Percentiles rank a stretch among this genome's conserved stretches.
phyloP scores from a whole-genome alignment of 768 basidiomycete genomes.

The Galerina sulciceps region DNA sequence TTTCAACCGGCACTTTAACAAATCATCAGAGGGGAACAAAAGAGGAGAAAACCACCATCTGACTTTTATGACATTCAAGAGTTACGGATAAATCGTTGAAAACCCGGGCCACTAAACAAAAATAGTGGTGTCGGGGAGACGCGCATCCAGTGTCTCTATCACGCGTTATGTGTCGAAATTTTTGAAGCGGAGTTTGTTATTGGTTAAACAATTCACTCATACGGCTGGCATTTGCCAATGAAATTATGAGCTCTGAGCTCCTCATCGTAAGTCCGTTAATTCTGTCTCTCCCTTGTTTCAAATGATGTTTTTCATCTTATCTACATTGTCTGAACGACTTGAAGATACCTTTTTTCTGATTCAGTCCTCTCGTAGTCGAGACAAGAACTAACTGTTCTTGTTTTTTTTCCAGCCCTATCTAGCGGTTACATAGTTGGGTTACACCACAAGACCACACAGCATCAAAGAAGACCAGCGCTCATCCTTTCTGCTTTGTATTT shows the following conservation, averaged over 20 bases:
- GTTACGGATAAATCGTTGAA: not conserved
- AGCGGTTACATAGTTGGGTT: not conserved
- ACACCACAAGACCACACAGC: not conserved
- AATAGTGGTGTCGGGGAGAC: not conserved
- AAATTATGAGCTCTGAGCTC: not conserved
- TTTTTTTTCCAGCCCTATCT: conserved; percentile 15
- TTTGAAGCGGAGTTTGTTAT: conserved; percentile 40
- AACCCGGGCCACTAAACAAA: not conserved
- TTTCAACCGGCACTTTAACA: conserved; percentile 68
- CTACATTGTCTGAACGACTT: conserved; percentile 88
- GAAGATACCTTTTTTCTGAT: conserved; percentile 51
- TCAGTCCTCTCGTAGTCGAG: not conserved
- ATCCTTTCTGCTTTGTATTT: conserved; percentile 1
- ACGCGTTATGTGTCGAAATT: conserved; percentile 13
- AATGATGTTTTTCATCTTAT: conserved; percentile 65
- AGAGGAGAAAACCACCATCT: not conserved
- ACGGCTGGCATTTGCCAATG: too few relatives aligned
- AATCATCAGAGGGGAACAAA: not conserved
- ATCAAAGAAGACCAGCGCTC: conserved; percentile 1
- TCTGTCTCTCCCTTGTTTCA: conserved; percentile 4
- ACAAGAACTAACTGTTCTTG: conserved; percentile 5
- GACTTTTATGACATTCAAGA: not conserved
- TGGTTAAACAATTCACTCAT: too few relatives aligned
- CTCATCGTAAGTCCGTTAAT: conserved; percentile 19
- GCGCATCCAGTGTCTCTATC: conserved; percentile 3